Percentiles rank a stretch among this genome's conserved stretches.
These are phyloP conservation scores for Suillus plorans DNA, from an alignment of 768 basidiomycete genomes.

Conservation along the genomic window DNA sequence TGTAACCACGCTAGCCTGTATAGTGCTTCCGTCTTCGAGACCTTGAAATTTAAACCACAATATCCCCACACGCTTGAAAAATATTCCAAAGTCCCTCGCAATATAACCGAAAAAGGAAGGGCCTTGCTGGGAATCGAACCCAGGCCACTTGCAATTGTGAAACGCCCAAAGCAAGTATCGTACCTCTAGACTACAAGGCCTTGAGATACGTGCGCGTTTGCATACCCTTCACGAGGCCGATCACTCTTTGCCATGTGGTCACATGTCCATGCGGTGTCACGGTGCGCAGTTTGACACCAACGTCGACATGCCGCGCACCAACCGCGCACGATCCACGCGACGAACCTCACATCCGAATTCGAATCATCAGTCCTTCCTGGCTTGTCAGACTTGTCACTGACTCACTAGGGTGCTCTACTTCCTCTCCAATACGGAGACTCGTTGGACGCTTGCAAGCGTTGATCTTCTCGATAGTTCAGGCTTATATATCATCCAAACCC, in stretches of 20 bases:
- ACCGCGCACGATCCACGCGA: no score
- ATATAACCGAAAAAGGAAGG: slow-evolving; percentile 6
- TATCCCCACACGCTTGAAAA: not conserved
- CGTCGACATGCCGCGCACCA: no score
- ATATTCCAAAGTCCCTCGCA: not conserved
- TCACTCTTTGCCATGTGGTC: no score
- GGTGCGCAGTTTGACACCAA: no score
- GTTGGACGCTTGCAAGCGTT: not conserved
- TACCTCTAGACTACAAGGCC: slow-evolving; percentile 39
- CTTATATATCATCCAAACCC: not conserved
- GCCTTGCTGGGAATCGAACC: slow-evolving; percentile 25
- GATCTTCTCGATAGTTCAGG: not conserved
- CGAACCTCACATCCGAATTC: no score
- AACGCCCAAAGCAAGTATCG: slow-evolving; percentile 37
- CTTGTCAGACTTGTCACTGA: not conserved
- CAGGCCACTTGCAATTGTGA: slow-evolving; percentile 22
- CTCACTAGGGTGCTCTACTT: no score
- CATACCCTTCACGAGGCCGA: not conserved
- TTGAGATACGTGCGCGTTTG: accelerated
- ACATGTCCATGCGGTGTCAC: no score
- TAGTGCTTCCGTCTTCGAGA: not conserved
- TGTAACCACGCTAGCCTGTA: not conserved
- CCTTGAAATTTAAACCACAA: not conserved
- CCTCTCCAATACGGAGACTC: not conserved
- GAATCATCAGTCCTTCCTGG: no score